These are phyloP conservation scores for Boeremia exigua DNA, from an alignment of 2,329 filamentous ascomycete genomes.

Conservation along the genomic window DNA sequence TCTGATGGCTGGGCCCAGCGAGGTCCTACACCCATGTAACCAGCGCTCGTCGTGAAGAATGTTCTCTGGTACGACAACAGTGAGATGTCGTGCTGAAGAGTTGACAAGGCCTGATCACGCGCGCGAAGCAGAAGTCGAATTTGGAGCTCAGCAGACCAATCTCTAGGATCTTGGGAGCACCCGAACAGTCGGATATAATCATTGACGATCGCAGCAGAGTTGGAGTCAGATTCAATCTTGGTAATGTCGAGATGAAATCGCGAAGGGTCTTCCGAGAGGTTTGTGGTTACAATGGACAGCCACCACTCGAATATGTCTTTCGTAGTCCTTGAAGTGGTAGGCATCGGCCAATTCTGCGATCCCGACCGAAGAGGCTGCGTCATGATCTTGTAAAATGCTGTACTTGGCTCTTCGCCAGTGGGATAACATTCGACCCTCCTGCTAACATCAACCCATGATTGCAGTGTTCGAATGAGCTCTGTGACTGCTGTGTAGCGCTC, in stretches of 20 bases:
- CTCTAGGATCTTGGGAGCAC: not conserved
- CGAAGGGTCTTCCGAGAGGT: not conserved
- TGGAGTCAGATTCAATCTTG: not conserved
- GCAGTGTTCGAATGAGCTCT: not conserved
- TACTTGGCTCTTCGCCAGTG: not conserved
- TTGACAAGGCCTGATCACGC: not conserved
- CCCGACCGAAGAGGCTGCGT: not conserved
- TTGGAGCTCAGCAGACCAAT: slow-evolving; percentile 2
- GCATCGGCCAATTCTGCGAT: not conserved
- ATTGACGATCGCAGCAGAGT: not conserved
- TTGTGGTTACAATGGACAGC: not conserved
- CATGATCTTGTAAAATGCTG: not conserved
- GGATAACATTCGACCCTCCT: not conserved
- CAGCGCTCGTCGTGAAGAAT: slow-evolving; percentile 8
- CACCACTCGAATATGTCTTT: not conserved
- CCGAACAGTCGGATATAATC: not conserved
- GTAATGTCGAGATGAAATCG: not conserved
- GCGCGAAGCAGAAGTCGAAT: slow-evolving; percentile 1
- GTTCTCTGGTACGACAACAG: slow-evolving; percentile 11
- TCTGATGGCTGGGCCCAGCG: slow-evolving; percentile 1
- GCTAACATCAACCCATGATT: not conserved
- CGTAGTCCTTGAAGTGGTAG: not conserved
- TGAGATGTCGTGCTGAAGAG: slow-evolving; percentile 9
- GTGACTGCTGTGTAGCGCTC: not conserved
- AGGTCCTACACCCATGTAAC: slow-evolving; percentile 8